These are phyloP conservation scores for Cercospora sp. DNA, from an alignment of 2,329 filamentous ascomycete species.

Conservation along the genomic window DNA sequence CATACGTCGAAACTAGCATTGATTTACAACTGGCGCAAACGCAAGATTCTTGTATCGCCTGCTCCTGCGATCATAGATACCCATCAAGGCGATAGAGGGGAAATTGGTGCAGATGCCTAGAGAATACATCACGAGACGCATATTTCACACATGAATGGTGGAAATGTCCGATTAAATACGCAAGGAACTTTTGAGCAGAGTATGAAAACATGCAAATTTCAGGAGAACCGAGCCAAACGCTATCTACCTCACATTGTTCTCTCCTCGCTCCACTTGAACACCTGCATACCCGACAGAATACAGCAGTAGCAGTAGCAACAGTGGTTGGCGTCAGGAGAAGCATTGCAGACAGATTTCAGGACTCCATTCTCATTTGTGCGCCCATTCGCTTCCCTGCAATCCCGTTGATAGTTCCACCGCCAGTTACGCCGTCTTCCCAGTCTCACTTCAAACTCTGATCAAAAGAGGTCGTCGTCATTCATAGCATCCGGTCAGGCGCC, in stretches of 20 bases:
- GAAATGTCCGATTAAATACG: not conserved
- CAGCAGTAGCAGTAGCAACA: not conserved
- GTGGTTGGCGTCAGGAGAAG: not conserved
- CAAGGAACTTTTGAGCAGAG: not conserved
- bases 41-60: not conserved
- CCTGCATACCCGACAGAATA: not conserved
- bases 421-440: constrained; percentile 2
- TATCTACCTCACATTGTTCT: not conserved
- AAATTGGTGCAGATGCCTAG: not conserved
- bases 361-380: not conserved
- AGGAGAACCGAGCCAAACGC: not conserved
- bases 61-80: not conserved
- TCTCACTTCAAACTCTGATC: not conserved
- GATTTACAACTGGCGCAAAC: not conserved
- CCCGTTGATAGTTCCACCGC: not conserved
- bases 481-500: not conserved
- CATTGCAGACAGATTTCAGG: not conserved
- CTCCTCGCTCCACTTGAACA: not conserved
- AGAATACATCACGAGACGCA: not conserved
- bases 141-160: not conserved
- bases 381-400: not conserved
- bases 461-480: not conserved
- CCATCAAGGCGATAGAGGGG: not conserved
- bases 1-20: not conserved
- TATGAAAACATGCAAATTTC: constrained; percentile 1